phyloP scores from a whole-genome alignment of 805 yeast genomes.

The Candida verbasci region DNA sequence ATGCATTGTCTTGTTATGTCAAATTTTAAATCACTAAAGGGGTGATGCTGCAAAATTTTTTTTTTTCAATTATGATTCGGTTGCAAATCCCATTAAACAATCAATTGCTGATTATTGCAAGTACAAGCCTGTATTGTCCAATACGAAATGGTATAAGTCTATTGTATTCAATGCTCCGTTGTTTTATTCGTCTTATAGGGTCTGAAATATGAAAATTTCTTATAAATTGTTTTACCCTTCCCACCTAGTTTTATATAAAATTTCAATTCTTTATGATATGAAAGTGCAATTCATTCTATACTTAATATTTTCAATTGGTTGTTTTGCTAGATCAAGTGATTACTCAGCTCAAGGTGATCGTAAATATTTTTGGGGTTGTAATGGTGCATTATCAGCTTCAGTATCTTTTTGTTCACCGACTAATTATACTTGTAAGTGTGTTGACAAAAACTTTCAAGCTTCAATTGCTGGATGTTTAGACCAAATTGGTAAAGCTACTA shows the following conservation, averaged over 20 bases:
- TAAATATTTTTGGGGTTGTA: too few species aligned
- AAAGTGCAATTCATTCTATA: neutral
- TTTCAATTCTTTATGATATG: too few species aligned
- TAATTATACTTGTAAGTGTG: constrained; percentile 19
- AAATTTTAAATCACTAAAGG: too few species aligned
- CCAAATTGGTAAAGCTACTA: constrained; percentile 18
- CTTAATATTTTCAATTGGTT: neutral
- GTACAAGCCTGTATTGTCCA: too few species aligned
- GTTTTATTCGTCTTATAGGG: too few species aligned
- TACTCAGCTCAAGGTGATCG: neutral
- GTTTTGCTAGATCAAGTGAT: neutral
- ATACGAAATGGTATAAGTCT: neutral
- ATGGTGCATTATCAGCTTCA: neutral
- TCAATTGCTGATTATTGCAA: neutral
- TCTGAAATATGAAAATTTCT: too few species aligned
- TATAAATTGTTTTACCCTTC: too few species aligned
- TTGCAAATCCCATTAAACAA: neutral
- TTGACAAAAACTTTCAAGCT: constrained; percentile 22
- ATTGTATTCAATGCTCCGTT: too few species aligned
- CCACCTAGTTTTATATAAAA: too few species aligned
- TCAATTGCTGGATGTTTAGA: constrained; percentile 27
- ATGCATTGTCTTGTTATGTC: too few species aligned
- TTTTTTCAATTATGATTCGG: too few species aligned
- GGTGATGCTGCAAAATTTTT: neutral
- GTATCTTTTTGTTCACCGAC: constrained; percentile 2